Evolutionary conservation across 164 flowering plant genomes (phyloP).

Genomic region (Vitis labrusca): DNA sequence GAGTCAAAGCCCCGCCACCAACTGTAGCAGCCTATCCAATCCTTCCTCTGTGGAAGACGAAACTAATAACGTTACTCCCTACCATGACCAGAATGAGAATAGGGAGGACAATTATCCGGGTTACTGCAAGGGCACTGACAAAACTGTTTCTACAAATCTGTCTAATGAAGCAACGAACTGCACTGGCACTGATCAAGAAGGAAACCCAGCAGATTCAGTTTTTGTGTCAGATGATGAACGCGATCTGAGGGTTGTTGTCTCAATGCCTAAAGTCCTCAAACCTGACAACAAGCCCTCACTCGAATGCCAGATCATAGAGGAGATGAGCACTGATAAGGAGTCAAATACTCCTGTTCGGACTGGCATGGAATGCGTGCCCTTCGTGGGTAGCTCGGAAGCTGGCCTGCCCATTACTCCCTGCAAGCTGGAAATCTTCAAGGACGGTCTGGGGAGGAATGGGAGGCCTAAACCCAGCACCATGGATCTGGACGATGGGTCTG

Average conservation of each 20-base stretch:
- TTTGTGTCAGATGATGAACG: conserved; percentile 43
- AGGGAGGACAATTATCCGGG: conserved; percentile 25
- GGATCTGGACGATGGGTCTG: conserved; percentile 36
- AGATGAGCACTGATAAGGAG: conserved; percentile 41
- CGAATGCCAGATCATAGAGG: conserved; percentile 34
- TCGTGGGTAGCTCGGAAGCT: conserved; percentile 35
- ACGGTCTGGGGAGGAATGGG: conserved; percentile 35
- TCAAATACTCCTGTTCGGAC: conserved; percentile 31
- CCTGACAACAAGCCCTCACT: conserved; percentile 27
- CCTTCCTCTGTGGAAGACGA: conserved; percentile 96
- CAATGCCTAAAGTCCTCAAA: conserved; percentile 31
- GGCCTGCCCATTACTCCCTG: conserved; percentile 74
- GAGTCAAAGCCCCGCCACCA: conserved; percentile 68
- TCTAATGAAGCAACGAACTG: conserved; percentile 17
- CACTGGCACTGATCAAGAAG: conserved; percentile 23
- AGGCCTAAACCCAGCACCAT: conserved; percentile 36
- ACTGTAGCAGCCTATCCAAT: conserved; percentile 78
- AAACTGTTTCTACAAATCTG: conserved; percentile 18
- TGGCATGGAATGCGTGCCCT: conserved; percentile 47
- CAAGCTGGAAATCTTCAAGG: conserved; percentile 55
- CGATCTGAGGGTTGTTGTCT: conserved; percentile 12
- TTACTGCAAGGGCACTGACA: conserved; percentile 21
- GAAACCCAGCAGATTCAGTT: conserved; percentile 29
- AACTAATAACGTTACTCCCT: conserved; percentile 46
- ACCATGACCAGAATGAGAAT: conserved; percentile 33